phyloP scores from a whole-genome alignment of 495 filamentous ascomycete species.

The Hypoxylon fragiforme region DNA sequence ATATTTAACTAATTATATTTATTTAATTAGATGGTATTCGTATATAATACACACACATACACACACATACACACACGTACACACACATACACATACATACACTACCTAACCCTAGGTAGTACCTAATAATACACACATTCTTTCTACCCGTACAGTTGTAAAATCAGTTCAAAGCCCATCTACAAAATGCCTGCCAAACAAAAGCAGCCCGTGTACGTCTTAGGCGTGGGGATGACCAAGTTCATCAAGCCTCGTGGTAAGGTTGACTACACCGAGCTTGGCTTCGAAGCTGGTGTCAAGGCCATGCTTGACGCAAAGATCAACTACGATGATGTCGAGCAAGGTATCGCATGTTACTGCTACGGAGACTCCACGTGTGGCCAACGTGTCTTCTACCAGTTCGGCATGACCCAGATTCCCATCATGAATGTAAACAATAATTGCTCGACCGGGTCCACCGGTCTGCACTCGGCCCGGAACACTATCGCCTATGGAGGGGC shows the following conservation, averaged over 20 bases:
- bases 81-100: no score
- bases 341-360: conserved; percentile 95
- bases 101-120: no score
- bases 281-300: conserved; percentile 94
- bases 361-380: conserved; percentile 95
- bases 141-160: no score
- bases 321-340: conserved; percentile 95
- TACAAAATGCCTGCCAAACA: conserved; percentile 50
- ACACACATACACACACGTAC: no score
- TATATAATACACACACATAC: no score
- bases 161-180: not conserved
- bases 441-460: conserved; percentile 90
- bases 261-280: conserved; percentile 85
- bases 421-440: conserved; percentile 99
- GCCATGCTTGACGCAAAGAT: conserved; percentile 94
- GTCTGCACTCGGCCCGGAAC: conserved; percentile 79
- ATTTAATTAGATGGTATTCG: no score
- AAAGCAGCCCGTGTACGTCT: conserved; percentile 68
- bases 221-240: conserved; percentile 98
- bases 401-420: conserved; percentile 94
- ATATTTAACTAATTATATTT: no score
- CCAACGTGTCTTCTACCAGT: conserved; percentile 98
- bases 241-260: conserved; percentile 98
- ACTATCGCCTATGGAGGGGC: conserved; percentile 78
- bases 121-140: no score